Evolutionary conservation across 1,284 basidiomycete genomes (phyloP).

Genomic region (Quambalaria eucalypti): DNA sequence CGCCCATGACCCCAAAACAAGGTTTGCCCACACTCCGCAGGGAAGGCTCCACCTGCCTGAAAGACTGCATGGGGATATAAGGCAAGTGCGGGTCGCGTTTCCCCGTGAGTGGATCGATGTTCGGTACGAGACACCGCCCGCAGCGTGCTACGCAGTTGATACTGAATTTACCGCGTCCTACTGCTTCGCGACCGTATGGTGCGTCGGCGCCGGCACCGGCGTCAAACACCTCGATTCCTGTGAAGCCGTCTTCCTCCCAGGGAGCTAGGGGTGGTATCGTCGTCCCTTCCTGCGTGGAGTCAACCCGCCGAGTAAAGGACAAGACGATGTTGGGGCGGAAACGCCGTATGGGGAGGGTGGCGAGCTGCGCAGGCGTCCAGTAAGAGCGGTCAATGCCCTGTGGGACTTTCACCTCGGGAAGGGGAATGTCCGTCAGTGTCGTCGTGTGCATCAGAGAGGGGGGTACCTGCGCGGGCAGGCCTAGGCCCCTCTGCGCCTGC

Average conservation of each 20-base stretch:
- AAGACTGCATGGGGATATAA: conserved; percentile 29
- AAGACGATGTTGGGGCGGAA: conserved; percentile 39
- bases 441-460: not conserved
- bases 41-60: conserved; percentile 24
- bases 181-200: not conserved
- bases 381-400: too few relatives aligned
- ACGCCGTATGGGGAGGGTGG: conserved; percentile 21
- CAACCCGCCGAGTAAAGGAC: too few relatives aligned
- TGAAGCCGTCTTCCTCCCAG: conserved; percentile 39
- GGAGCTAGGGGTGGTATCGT: conserved; percentile 13
- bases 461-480: not conserved
- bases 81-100: conserved; percentile 25
- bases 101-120: conserved; percentile 29
- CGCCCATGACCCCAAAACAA: conserved; percentile 17
- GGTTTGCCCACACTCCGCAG: conserved; percentile 25
- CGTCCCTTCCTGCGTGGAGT: conserved; percentile 4
- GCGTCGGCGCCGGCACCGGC: not conserved
- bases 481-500: not conserved
- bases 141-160: conserved; percentile 31
- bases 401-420: not conserved
- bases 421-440: not conserved
- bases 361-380: conserved; percentile 16
- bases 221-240: conserved; percentile 25
- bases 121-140: conserved; percentile 33
- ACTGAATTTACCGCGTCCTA: conserved; percentile 6